Conservation (phyloP, 192 early-diverging fungal genomes). For the Coemansia brasiliensis region DNA sequence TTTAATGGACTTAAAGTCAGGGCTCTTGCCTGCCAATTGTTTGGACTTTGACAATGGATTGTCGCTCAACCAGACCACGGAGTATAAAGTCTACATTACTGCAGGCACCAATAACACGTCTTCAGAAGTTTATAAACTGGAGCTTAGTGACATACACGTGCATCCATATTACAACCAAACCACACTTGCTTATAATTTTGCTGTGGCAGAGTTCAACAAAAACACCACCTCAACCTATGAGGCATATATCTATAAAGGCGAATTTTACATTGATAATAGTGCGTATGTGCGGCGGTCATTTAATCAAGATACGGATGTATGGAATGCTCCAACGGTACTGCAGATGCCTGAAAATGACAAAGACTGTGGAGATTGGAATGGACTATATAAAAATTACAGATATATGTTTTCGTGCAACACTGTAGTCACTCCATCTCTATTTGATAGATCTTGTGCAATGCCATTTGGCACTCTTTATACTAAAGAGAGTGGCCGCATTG, state of each 20-base stretch:
- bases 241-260: not conserved
- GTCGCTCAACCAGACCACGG: not conserved
- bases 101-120: not conserved
- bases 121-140: not conserved
- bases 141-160: constrained; percentile 1
- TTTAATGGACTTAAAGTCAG: constrained; percentile 2
- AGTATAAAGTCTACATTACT: not conserved
- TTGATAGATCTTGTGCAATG: too few relatives aligned
- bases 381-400: too few relatives aligned
- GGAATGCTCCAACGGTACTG: too few relatives aligned
- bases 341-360: too few relatives aligned
- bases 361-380: too few relatives aligned
- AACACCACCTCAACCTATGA: constrained; percentile 1
- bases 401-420: too few relatives aligned
- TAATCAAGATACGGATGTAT: too few relatives aligned
- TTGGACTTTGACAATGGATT: constrained; percentile 5
- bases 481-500: too few relatives aligned
- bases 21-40: constrained; percentile 11
- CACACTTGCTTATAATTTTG: constrained; percentile 12
- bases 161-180: constrained; percentile 14
- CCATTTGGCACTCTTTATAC: too few relatives aligned
- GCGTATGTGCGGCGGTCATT: too few relatives aligned
- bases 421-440: too few relatives aligned
- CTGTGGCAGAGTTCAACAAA: constrained; percentile 20
- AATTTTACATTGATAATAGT: too few relatives aligned